Evolutionary conservation across 371 early-diverging fungal species (phyloP).

Genomic region (Rhizomucor miehei): DNA sequence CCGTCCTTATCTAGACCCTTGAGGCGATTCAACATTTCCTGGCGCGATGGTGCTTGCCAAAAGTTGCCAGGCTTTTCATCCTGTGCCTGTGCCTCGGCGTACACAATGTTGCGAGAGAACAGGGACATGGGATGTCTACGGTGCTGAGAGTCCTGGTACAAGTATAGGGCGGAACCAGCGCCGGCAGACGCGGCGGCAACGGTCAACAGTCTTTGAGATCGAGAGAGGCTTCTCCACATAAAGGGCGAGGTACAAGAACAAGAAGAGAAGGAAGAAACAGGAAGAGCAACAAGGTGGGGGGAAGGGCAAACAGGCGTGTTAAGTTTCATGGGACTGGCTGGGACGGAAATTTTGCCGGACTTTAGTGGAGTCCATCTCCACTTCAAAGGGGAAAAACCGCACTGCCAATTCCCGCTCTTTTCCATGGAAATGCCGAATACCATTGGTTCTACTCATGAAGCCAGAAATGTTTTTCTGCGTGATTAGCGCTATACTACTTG

Average conservation of each 20-base stretch:
- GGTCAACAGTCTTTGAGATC: conserved; percentile 34
- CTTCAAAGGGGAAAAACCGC: no score
- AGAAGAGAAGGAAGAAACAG: background rate
- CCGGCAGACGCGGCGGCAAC: conserved; percentile 25
- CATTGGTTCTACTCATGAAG: no score
- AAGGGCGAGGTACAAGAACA: background rate
- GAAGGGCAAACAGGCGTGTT: no score
- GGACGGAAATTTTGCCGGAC: no score
- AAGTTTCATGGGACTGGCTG: no score
- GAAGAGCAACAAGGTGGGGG: background rate
- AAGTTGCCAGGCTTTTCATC: conserved; percentile 51
- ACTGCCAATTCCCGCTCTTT: no score
- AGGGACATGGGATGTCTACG: conserved; percentile 14
- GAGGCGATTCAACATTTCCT: conserved; percentile 69
- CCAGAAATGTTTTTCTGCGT: no score
- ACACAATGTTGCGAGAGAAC: conserved; percentile 30
- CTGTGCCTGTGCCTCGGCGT: conserved; percentile 33
- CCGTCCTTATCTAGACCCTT: conserved; percentile 16
- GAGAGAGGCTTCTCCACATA: conserved; percentile 48
- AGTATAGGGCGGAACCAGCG: conserved; percentile 31
- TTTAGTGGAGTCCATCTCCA: no score
- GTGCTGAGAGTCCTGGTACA: conserved; percentile 17
- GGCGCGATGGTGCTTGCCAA: conserved; percentile 72
- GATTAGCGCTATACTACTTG: no score
- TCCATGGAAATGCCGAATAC: no score